Conservation (phyloP, 179 eudicot genomes). For the Heliamphora pulchella region DNA sequence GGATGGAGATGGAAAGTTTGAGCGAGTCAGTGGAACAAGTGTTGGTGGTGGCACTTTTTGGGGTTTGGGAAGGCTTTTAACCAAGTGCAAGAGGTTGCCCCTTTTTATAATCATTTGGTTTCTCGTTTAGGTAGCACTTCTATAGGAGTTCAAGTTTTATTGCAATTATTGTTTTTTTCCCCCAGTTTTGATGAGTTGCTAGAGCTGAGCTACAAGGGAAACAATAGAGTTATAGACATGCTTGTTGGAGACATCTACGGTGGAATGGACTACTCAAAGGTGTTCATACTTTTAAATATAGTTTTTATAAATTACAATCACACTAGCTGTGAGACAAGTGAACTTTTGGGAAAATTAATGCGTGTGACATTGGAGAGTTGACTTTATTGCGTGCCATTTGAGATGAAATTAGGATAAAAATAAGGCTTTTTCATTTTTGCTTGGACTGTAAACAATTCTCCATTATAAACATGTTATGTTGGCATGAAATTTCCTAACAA, state of each 20-base stretch:
- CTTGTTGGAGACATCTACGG: conserved; percentile 97
- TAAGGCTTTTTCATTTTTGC: not conserved
- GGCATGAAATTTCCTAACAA: not conserved
- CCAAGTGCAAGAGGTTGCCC: conserved; percentile 81
- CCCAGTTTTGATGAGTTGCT: conserved; percentile 91
- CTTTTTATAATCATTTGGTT: not conserved
- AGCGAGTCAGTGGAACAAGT: conserved; percentile 94
- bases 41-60: conserved; percentile 93
- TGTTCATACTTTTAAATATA: conserved; percentile 18
- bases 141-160: not conserved
- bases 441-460: not conserved
- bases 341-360: not conserved
- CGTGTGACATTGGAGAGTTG: not conserved
- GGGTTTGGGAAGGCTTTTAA: conserved; percentile 87
- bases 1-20: conserved; percentile 75
- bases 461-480: not conserved
- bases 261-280: conserved; percentile 82
- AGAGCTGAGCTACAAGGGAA: conserved; percentile 75
- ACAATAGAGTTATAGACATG: conserved; percentile 91
- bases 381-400: not conserved
- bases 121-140: not conserved
- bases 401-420: not conserved
- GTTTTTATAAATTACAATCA: not conserved
- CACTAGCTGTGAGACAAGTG: conserved; percentile 11
- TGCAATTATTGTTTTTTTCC: not conserved